Base-by-base conservation (phyloP, 139 green algal species). In the Chlorella ohadii region DNA sequence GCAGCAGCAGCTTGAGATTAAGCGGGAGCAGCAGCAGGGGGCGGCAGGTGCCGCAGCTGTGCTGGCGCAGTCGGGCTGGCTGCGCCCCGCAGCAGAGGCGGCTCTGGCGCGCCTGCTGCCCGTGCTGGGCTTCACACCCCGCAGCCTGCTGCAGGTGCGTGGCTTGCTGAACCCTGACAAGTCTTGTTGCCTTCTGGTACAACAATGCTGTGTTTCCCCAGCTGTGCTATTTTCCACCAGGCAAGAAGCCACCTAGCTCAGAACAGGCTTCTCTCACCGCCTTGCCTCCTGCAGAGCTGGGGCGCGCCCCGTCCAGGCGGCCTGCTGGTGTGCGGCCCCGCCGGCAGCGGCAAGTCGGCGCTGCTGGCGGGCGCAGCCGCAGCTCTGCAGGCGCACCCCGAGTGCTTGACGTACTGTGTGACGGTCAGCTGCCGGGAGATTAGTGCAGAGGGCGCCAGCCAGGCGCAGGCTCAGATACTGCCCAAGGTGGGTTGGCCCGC, bases 331-430 rank as follows among this genome's bases (percentile, higher is more conserved):
- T 89, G 68, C 25, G 91, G 90, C 27, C 83, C 89, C 5, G 11
- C 84, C 55, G 91, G 91, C 83, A 91, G 89, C 80, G 91, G 92
- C 55, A 92, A 91, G 78, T 90, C 87, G 1, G 75, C 74, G 9
- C 87, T 97, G 56, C 64, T 89, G 41, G 44, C 31, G 0, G 76
- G 86, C 15, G 38, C 92, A 47, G 87, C 88, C 0, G 75, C 79
- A 33, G 31, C 72, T 0, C 64, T 94, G 66, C 34, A 55, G 38
- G 39, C 51, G 1, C 84, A 89, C 74, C 83, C 85, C 4, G 33
- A 76, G 11, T 89, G 81, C 71, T 88, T 82, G 9, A 87, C 89
- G 0, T 65, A 91, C 59, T 72, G 83, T 7, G 84, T 94, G 34
- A 63, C 70, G 1, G 36, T 96, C 28, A 70, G 83, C 44, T 96